These are phyloP conservation scores for Nowakowskiella sp. DNA, from an alignment of 192 early-diverging fungal species.

Conservation along the genomic window DNA sequence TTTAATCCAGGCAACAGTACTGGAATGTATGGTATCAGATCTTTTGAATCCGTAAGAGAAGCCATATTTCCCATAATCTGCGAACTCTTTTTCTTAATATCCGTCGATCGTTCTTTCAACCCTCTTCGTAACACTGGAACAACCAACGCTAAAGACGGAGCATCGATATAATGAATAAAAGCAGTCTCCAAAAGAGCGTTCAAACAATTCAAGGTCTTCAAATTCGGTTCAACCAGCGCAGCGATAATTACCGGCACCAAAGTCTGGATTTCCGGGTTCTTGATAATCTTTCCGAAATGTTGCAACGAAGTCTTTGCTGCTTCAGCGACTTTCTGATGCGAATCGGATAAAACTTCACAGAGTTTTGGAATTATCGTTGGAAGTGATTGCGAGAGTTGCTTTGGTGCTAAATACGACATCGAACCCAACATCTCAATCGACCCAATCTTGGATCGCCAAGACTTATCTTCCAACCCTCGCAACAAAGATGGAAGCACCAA, in stretches of 20 bases:
- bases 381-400: constrained; percentile 82
- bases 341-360: constrained; percentile 85
- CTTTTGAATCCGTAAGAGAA: constrained; percentile 81
- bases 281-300: constrained; percentile 90
- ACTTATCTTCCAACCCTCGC: constrained; percentile 75
- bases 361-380: constrained; percentile 88
- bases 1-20: constrained; percentile 79
- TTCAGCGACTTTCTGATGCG: constrained; percentile 83
- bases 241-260: constrained; percentile 80
- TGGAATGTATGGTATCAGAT: constrained; percentile 82
- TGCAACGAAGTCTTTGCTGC: constrained; percentile 77
- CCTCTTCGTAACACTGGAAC: constrained; percentile 93
- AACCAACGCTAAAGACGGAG: constrained; percentile 88
- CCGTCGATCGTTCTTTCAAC: constrained; percentile 76
- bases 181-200: constrained; percentile 81
- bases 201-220: constrained; percentile 74
- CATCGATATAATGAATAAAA: constrained; percentile 98
- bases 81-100: constrained; percentile 89
- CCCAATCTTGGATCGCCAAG: constrained; percentile 97
- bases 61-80: constrained; percentile 99
- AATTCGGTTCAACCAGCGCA: constrained; percentile 82
- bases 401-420: constrained; percentile 94
- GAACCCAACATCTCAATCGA: constrained; percentile 87
- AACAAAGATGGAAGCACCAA: constrained; percentile 85
- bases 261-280: constrained; percentile 93